A percentile compares a stretch with the other conserved stretches of the same genome.
Conservation (phyloP, 2,329 filamentous ascomycete genomes). For the Cadophora gregata region DNA sequence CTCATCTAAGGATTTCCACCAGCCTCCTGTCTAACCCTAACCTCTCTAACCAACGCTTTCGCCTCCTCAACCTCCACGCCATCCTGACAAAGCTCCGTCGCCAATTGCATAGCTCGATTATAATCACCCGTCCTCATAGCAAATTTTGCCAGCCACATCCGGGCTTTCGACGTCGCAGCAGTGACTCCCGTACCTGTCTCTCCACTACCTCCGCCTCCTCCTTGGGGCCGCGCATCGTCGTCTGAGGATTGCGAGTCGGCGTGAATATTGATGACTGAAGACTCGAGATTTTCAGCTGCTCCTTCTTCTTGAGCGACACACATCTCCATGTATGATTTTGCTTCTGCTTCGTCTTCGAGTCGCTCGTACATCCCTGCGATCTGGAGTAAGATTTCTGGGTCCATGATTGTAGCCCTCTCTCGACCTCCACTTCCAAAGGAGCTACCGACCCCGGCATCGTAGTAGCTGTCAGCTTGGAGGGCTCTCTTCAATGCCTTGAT, state of each 20-base stretch:
- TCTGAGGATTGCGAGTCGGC: constrained; percentile 61
- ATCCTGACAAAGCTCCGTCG: constrained; percentile 92
- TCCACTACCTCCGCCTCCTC: constrained; percentile 45
- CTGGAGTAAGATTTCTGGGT: constrained; percentile 88
- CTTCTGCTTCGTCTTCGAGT: constrained; percentile 77
- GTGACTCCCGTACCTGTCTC: constrained; percentile 79
- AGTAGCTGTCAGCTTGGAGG: constrained; percentile 84
- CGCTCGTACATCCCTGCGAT: constrained; percentile 90
- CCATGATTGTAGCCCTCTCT: constrained; percentile 66
- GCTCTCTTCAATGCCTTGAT: constrained; percentile 96
- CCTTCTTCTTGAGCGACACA: constrained; percentile 92
- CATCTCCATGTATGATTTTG: constrained; percentile 93
- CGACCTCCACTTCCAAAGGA: constrained; percentile 49
- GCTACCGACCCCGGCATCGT: constrained; percentile 65
- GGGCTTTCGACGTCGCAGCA: constrained; percentile 86
- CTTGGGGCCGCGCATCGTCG: constrained; percentile 41
- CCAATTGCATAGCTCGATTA: constrained; percentile 76
- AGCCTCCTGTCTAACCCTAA: constrained; percentile 69
- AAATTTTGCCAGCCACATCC: constrained; percentile 90
- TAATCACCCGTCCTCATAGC: constrained; percentile 80
- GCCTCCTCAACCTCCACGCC: constrained; percentile 97
- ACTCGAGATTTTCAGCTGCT: constrained; percentile 49
- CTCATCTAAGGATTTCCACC: constrained; percentile 14
- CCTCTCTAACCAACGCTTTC: constrained; percentile 88
- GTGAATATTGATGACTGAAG: constrained; percentile 55